These are phyloP conservation scores for Tolypocladium cylindrosporum DNA, from an alignment of 2,329 filamentous ascomycete species.

Conservation along the genomic window DNA sequence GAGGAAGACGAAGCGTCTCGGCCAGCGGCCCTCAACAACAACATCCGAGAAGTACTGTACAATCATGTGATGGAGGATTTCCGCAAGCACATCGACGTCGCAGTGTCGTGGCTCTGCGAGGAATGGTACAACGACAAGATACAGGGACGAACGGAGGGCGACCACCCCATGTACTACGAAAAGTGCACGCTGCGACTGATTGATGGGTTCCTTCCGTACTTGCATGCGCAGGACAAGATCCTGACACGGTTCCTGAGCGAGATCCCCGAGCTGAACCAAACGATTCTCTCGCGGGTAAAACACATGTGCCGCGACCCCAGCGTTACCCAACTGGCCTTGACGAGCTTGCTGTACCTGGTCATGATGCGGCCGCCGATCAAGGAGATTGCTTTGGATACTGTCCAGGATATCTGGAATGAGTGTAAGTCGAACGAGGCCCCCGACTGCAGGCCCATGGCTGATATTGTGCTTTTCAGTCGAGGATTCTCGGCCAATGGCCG, in stretches of 20 bases:
- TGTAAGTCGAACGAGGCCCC: slow-evolving; percentile 35
- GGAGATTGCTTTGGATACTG: slow-evolving; percentile 52
- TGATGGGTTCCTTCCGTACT: slow-evolving; percentile 79
- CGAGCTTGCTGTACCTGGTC: slow-evolving; percentile 55
- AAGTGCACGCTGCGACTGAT: slow-evolving; percentile 73
- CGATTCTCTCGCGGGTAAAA: slow-evolving; percentile 65
- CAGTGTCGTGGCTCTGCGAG: slow-evolving; percentile 89
- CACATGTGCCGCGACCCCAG: slow-evolving; percentile 56
- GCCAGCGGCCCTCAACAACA: slow-evolving; percentile 46
- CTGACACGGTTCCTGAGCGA: slow-evolving; percentile 87
- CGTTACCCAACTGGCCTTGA: slow-evolving; percentile 52
- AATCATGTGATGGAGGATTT: slow-evolving; percentile 88
- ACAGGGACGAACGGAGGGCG: slow-evolving; percentile 28
- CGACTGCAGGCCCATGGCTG: slow-evolving; percentile 4
- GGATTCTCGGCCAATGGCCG: slow-evolving; percentile 51
- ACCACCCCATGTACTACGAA: slow-evolving; percentile 60
- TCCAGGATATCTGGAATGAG: slow-evolving; percentile 57
- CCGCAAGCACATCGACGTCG: slow-evolving; percentile 76
- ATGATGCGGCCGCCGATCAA: slow-evolving; percentile 58
- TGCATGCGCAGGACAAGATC: slow-evolving; percentile 85
- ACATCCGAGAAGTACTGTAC: slow-evolving; percentile 72
- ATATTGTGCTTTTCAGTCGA: slow-evolving; percentile 34
- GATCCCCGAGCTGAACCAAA: slow-evolving; percentile 66
- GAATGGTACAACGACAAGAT: slow-evolving; percentile 90
- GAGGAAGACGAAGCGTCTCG: slow-evolving; percentile 42